Evolutionary conservation across 2,329 filamentous ascomycete species (phyloP).

Genomic region (Sporothrix euskadiensis): DNA sequence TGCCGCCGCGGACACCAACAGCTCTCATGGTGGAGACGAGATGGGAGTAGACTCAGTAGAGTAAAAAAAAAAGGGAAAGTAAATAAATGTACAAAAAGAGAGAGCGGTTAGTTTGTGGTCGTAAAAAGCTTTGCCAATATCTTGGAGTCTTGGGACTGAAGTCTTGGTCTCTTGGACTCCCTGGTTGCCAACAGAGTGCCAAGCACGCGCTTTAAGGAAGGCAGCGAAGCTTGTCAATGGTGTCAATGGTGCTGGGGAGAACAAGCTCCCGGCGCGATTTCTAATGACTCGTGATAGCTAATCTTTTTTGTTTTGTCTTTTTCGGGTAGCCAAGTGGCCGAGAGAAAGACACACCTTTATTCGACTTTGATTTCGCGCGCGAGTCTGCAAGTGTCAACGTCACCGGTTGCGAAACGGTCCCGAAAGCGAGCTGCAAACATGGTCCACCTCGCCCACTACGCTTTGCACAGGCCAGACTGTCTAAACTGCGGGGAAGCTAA

Average conservation of each 20-base stretch:
- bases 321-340: background rate
- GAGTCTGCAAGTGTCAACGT: background rate
- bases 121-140: no score
- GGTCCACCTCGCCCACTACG: no score
- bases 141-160: no score
- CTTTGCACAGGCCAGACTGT: no score
- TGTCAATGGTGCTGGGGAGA: background rate
- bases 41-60: no score
- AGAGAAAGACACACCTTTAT: background rate
- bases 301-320: background rate
- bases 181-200: background rate
- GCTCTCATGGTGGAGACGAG: conserved; percentile 10
- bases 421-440: background rate
- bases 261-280: background rate
- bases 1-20: conserved; percentile 17
- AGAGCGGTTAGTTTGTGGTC: no score
- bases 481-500: background rate
- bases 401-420: background rate
- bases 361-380: background rate
- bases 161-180: background rate
- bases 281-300: background rate
- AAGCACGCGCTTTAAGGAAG: conserved; percentile 4
- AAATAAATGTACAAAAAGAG: background rate
- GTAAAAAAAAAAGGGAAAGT: background rate
- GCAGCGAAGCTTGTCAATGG: background rate